These are phyloP conservation scores for Heteromeles arbutifolia DNA, from an alignment of 306 rosid species.

Conservation along the genomic window DNA sequence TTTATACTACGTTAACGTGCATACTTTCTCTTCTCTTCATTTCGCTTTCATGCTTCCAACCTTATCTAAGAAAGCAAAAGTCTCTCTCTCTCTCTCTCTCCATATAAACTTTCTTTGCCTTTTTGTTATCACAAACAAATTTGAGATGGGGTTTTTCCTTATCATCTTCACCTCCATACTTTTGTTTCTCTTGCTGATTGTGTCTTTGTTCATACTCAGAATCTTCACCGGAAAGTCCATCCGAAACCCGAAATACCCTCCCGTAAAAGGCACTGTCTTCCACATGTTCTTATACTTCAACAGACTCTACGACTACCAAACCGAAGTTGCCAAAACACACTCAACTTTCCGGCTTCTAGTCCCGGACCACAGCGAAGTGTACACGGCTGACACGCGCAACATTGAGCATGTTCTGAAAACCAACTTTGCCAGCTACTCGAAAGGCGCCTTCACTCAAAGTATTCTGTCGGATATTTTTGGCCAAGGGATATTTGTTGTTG, in stretches of 20 bases:
- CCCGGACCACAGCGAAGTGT: not conserved
- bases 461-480: slow-evolving; percentile 42
- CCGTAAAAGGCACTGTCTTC: slow-evolving; percentile 5
- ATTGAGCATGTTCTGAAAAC: slow-evolving; percentile 15
- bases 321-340: not conserved
- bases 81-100: not conserved
- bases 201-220: slow-evolving; percentile 24
- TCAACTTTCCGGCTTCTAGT: slow-evolving; percentile 11
- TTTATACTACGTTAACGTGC: not conserved
- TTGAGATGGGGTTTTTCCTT: slow-evolving; percentile 32
- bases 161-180: slow-evolving; percentile 24
- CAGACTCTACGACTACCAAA: slow-evolving; percentile 5
- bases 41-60: not conserved
- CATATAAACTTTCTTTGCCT: not conserved
- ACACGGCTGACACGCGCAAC: slow-evolving; percentile 4
- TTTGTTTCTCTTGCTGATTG: slow-evolving; percentile 9
- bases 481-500: slow-evolving; percentile 58
- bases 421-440: slow-evolving; percentile 3
- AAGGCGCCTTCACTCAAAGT: slow-evolving; percentile 6
- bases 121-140: not conserved
- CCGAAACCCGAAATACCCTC: slow-evolving; percentile 31
- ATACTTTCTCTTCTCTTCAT: not conserved
- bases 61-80: too few relatives aligned
- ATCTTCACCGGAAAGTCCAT: slow-evolving; percentile 47
- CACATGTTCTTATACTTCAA: slow-evolving; percentile 8